Base-by-base conservation (phyloP, 768 basidiomycete species). In the Suillus tomentosus region DNA sequence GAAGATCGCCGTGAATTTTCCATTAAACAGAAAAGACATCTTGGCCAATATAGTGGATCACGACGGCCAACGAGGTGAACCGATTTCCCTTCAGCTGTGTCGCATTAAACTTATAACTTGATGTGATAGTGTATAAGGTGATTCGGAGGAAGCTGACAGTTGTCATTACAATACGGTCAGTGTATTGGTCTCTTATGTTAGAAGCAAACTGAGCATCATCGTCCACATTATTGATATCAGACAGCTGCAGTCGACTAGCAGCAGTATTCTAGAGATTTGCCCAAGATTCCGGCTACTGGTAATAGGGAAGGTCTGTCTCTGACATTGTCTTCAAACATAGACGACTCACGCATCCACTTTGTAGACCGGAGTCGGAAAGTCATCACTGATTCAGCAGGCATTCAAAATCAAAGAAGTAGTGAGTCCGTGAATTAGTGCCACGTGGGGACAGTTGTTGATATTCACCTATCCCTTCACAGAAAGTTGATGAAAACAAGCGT, bases 241-340 rank as follows among this genome's bases (percentile, higher is more conserved):
- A 40, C 60, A 61, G 53, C 50, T 65, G 42, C 22, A 54, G 19
- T n/a, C 64, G 27, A 31, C 54, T 27, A 65, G 31, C 36, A 54
- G 54, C 24, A 48, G 40, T 34, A 37, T 65, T 22, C 39, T 62
- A 15, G 39, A 53, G 31, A 14, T 37, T 39, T 65, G 64, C 36
- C 64, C 64, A 47, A 65, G 60, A 27, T 62, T 62, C 53, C 53
- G 60, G 15, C 60, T 65, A 27, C 51, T 65, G 19, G 53, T 65
- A n/a, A 65, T 65, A 47, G 64, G 64, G 17, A 65, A 65, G 51
- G 64, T 65, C 47, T 22, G 63, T 15, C 42, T 19, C 36, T 22
- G 14, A 24, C 24, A 13, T 37, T 43, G 19, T n/a, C 24, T 64
- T 50, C 24, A 48, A 42, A 6, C 5, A 24, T 27, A 36, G 36